Evolutionary conservation across 257 asterid species (phyloP).

Genomic region (Solanum ahanhuiri): DNA sequence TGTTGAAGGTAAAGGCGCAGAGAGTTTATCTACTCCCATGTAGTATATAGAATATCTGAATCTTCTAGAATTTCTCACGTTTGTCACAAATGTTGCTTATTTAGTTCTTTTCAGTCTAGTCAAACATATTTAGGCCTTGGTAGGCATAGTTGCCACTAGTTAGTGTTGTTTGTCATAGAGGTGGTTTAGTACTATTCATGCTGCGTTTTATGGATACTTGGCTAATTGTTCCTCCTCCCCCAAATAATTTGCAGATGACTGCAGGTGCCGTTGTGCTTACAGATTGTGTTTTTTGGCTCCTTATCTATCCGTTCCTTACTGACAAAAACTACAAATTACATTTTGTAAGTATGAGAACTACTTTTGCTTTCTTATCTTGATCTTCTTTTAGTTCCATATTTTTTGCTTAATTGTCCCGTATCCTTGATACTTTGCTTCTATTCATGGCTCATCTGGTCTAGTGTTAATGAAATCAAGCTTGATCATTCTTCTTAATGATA

Average conservation of each 20-base stretch:
- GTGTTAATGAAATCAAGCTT: neutral
- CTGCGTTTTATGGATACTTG: neutral
- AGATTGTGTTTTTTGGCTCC: constrained; percentile 51
- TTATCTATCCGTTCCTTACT: constrained; percentile 57
- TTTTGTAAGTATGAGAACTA: constrained; percentile 39
- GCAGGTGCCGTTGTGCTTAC: constrained; percentile 79
- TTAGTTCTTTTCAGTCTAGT: neutral
- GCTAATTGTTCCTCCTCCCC: neutral
- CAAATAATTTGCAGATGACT: constrained; percentile 29
- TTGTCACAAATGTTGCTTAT: neutral
- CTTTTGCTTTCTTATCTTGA: neutral
- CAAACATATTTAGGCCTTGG: neutral
- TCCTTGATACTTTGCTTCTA: neutral
- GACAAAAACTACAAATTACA: constrained; percentile 28
- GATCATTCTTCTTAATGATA: neutral
- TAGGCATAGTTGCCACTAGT: neutral
- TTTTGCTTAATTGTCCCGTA: neutral
- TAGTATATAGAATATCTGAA: neutral
- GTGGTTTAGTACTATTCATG: neutral
- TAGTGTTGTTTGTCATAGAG: neutral
- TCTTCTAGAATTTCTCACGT: neutral
- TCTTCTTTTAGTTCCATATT: neutral
- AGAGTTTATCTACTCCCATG: neutral
- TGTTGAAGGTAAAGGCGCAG: neutral
- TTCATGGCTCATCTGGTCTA: neutral